phyloP scores from a whole-genome alignment of 495 filamentous ascomycete species.

The Talaromyces thailandensis region DNA sequence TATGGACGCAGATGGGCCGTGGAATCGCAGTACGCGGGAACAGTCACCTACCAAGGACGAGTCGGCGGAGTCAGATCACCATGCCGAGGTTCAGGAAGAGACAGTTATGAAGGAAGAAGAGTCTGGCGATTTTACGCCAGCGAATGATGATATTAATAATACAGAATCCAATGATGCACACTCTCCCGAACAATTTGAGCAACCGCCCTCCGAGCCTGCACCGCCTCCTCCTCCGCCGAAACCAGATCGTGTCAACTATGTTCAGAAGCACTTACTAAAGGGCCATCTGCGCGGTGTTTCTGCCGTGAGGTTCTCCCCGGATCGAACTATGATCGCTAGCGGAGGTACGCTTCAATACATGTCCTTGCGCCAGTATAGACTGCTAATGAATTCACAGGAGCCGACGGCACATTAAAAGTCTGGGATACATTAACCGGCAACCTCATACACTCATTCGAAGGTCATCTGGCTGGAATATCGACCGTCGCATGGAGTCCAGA shows the following conservation, averaged over 20 bases:
- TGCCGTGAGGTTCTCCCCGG: conserved; percentile 83
- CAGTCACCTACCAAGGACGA: not conserved
- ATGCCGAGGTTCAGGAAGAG: conserved; percentile 7
- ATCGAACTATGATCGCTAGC: conserved; percentile 82
- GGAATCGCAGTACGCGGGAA: conserved; percentile 22
- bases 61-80: conserved; percentile 5
- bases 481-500: conserved; percentile 89
- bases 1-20: conserved; percentile 31
- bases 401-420: conserved; percentile 81
- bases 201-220: conserved; percentile 14
- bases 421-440: conserved; percentile 76
- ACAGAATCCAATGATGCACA: conserved; percentile 5
- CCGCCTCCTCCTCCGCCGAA: conserved; percentile 34
- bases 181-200: conserved; percentile 1
- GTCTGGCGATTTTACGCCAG: not conserved
- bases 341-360: conserved; percentile 45
- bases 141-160: not conserved
- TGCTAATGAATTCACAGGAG: conserved; percentile 37
- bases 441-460: conserved; percentile 79
- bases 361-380: conserved; percentile 1
- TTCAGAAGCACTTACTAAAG: conserved; percentile 51
- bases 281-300: conserved; percentile 75
- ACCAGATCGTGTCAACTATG: conserved; percentile 47
- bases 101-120: conserved; percentile 7
- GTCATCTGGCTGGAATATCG: conserved; percentile 85